Percentiles rank a stretch among this genome's conserved stretches.
Conservation (phyloP, 208 protist genomes). For the Trypanosoma cruzi region DNA sequence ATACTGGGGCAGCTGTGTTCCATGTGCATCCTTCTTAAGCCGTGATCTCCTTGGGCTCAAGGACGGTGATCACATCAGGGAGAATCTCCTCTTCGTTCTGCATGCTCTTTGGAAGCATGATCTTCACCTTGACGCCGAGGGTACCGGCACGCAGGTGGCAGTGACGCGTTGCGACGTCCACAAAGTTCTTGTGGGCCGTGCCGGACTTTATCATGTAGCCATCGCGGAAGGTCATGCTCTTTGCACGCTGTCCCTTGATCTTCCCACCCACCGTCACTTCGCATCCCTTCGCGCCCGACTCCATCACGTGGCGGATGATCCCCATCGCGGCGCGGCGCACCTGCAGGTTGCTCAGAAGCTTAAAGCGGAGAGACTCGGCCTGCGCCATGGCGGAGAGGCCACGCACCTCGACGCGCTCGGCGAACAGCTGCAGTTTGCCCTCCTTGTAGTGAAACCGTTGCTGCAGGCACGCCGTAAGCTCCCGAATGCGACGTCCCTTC, state of each 20-base stretch:
- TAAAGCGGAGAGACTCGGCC: constrained; percentile 98
- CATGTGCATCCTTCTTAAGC: constrained; percentile 27
- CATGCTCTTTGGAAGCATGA: constrained; percentile 97
- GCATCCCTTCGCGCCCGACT: constrained; percentile 97
- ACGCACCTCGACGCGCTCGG: constrained; percentile 96
- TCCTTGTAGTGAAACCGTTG: constrained; percentile 98
- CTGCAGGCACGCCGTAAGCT: constrained; percentile 98
- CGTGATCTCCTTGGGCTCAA: constrained; percentile 45
- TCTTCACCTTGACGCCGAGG: constrained; percentile 98
- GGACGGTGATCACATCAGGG: constrained; percentile 82
- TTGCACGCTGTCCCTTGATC: constrained; percentile 98
- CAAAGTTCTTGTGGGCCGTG: constrained; percentile 92
- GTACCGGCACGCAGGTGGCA: constrained; percentile 98
- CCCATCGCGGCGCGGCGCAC: constrained; percentile 98
- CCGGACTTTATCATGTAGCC: constrained; percentile 99
- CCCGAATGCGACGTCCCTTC: constrained; percentile 97
- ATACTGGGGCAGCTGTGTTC: background rate
- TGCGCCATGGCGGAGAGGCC: constrained; percentile 99
- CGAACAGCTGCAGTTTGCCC: constrained; percentile 96
- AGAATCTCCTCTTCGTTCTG: constrained; percentile 56
- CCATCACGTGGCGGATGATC: constrained; percentile 99
- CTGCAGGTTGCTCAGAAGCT: constrained; percentile 98
- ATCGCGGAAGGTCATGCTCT: constrained; percentile 99
- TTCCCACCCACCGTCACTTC: constrained; percentile 99
- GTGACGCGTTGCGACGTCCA: constrained; percentile 97